Base-by-base conservation (phyloP, 108 stramenopile species). In the Fragilariopsis cylindrus region DNA sequence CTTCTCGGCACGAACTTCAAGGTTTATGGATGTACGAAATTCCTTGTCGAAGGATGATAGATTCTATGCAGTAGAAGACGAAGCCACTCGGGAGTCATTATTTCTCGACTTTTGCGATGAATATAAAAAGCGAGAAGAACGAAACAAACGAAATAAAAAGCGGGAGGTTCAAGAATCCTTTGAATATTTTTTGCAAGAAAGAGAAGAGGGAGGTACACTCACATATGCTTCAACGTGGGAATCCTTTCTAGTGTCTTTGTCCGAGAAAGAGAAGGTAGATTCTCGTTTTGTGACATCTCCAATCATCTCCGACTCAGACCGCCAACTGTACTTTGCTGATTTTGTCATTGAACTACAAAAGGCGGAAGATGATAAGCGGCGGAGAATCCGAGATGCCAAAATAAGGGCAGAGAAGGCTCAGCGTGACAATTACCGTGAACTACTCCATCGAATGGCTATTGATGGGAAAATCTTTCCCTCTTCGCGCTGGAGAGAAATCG, bases 31-130 rank as follows among this genome's bases (percentile, higher is more conserved):
- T 8, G 63, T 91, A 19, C 85, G 90, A 44, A 80, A 89, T 15
- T 69, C 66, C 7, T 63, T 94, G 68, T 65, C 85, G 13, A 91
- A 89, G 54, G 90, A 95, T 67, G 90, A 92, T 79, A 90, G 93
- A 30, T 95, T 91, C 67, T 85, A 89, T 81, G 88, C 87, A 9
- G 86, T 95, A 7, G 84, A 89, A 13, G 87, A 90, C 9, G 93
- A 95, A 73, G 71, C 42, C 1, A 83, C 78, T 0, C 75, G 93
- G 15, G 91, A 92, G 73, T 72, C 79, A 21, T 65, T 91, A 39
- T 95, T 87, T 67, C 76, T 85, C 53, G 93, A 95, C 12, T 92
- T 86, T 79, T 83, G 91, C 18, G 91, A 95, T 60, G 93, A 95
- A 58, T 60, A 85, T 44, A 72, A 82, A 39, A 95, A 95, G 79